phyloP scores from a whole-genome alignment of 2,329 filamentous ascomycete genomes.

The Xylariaceae sp. region DNA sequence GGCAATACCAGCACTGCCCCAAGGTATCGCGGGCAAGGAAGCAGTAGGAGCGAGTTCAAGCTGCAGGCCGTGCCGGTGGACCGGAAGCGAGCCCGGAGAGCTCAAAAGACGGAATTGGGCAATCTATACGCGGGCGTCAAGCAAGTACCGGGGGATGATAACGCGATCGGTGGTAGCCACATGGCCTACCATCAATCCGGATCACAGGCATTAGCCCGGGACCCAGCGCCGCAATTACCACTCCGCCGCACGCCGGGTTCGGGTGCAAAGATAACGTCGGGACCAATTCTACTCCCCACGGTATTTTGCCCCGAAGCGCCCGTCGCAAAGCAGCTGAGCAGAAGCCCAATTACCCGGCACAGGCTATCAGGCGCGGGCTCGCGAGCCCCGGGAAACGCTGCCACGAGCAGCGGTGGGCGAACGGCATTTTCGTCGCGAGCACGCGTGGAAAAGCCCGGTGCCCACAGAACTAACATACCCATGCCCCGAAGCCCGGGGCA shows the following conservation, averaged over 20 bases:
- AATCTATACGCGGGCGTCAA: not conserved
- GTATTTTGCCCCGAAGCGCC: conserved; percentile 1
- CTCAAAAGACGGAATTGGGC: not conserved
- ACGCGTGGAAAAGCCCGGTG: not conserved
- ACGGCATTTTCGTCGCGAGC: not conserved
- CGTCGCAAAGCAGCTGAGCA: not conserved
- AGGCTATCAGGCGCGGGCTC: not conserved
- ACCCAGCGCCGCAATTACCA: not conserved
- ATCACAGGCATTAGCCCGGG: conserved; percentile 21
- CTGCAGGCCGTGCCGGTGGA: conserved; percentile 23
- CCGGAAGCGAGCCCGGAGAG: conserved; percentile 1
- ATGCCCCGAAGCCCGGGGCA: not conserved
- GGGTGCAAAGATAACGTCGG: not conserved
- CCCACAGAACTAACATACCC: not conserved
- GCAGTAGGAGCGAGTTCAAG: conserved; percentile 17
- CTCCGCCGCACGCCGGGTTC: not conserved
- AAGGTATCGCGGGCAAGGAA: conserved; percentile 9
- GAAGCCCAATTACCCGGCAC: not conserved
- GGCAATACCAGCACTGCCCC: not conserved
- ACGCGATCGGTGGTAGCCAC: conserved; percentile 4
- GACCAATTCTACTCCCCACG: conserved; percentile 12
- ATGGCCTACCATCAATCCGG: no score
- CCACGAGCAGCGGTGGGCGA: no score
- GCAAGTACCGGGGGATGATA: not conserved
- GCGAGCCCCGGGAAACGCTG: not conserved